Evolutionary conservation across 805 yeast species (phyloP), one percentile per base, ranked within the genome.

Genomic region (Wickerhamiella sergipiensis): DNA sequence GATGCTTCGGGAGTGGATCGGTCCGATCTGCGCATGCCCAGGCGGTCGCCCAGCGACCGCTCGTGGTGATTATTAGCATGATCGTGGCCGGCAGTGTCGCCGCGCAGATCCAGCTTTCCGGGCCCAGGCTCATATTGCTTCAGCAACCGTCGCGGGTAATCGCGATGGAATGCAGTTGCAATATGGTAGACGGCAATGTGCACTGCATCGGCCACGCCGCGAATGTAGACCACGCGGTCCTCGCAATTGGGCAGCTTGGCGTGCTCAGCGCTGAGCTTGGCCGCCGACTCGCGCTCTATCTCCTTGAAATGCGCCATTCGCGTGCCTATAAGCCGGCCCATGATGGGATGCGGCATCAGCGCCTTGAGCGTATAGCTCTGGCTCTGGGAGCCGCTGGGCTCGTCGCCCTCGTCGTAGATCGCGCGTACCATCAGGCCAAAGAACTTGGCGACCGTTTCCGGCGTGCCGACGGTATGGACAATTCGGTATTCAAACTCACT

Each of bases 191-290:
- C 71, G 9, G 95, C 95, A 57, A 85, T 84, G 61, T 85, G 94
- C 43, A 87, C 77, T 1, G 95, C 88, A 67, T 86, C 95, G 1
- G 88, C 87, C 13, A 84, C 90, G 6, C 95, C 95, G 5, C 75
- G 70, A 7, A 86, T 75, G 22, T 79, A 72, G 46, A 87, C 68
- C 19, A 83, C 71, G 52, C 95, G 73, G 63, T 87, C 95, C 15
- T 88, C 85, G 0, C 90, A 82, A 53, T 75, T 76, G 1, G 92
- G 85, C 56, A 87, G 67, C 15, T 81, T 76, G 45, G 78, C 77
- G 43, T 82, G 86, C 22, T 82, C 84, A 2, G 94, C 92, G 57
- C 74, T 76, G 51, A 87, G 71, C 52, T 77, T 73, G 1, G 95
- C 89, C 2, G 90, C 88, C 15, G 92, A 83, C 54, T 75, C 74